Percentiles rank a stretch among this genome's conserved stretches.
These are phyloP conservation scores for Onygenales sp. DNA, from an alignment of 2,329 filamentous ascomycete species.

Conservation along the genomic window DNA sequence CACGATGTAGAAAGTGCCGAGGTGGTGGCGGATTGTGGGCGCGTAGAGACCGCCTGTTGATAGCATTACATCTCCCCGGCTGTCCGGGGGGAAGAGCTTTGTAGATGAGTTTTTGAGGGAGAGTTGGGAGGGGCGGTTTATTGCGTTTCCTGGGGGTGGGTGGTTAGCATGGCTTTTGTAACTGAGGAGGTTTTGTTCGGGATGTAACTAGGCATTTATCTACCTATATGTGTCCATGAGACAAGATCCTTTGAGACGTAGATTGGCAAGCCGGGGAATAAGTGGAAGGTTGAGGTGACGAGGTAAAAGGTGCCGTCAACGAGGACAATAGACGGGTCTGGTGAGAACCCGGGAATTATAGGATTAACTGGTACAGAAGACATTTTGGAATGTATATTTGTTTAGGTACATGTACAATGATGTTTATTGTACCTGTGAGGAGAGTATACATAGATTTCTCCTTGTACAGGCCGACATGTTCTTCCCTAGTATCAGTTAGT, in stretches of 20 bases:
- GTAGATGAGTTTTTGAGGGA: constrained; percentile 12
- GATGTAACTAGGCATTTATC: no score
- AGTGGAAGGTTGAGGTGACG: constrained; percentile 43
- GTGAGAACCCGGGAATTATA: constrained; percentile 42
- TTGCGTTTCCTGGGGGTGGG: constrained; percentile 17
- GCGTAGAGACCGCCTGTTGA: constrained; percentile 31
- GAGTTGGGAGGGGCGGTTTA: constrained; percentile 14
- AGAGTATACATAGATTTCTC: no score
- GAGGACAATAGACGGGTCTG: constrained; percentile 40
- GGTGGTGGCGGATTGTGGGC: constrained; percentile 35
- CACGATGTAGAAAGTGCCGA: constrained; percentile 38
- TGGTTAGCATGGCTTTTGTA: no score
- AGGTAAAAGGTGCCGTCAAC: constrained; percentile 43
- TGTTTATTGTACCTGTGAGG: no score
- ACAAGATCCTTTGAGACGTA: constrained; percentile 44
- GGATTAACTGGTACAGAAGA: constrained; percentile 26
- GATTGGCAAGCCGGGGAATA: constrained; percentile 45
- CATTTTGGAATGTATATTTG: neutral
- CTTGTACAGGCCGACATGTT: no score
- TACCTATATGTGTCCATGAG: constrained; percentile 40
- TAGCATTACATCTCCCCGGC: constrained; percentile 12
- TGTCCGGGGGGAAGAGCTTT: constrained; percentile 5
- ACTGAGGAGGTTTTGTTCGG: no score
- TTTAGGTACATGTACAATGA: no score
- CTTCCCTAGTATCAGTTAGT: no score